Conservation (phyloP, 2,329 filamentous ascomycete genomes). For the Sphaerostilbella broomeana region DNA sequence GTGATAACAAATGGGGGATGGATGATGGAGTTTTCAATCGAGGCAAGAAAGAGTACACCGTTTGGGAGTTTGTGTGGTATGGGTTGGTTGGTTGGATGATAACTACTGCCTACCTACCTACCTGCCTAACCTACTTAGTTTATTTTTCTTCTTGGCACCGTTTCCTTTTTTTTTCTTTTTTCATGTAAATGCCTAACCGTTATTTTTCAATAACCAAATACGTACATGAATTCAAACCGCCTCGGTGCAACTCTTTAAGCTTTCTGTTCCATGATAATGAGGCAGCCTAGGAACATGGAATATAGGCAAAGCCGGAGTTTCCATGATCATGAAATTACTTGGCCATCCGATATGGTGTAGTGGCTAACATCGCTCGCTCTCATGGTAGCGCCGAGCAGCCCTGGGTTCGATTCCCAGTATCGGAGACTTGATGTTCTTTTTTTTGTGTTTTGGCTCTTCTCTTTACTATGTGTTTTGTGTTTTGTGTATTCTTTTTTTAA, state of each 20-base stretch:
- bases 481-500: too few species aligned
- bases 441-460: neutral
- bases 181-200: slow-evolving; percentile 14
- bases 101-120: too few species aligned
- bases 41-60: neutral
- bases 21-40: slow-evolving; percentile 8
- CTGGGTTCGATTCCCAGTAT: slow-evolving; percentile 16
- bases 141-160: too few species aligned
- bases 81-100: neutral
- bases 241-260: too few species aligned
- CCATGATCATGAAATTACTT: neutral
- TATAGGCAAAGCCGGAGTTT: neutral
- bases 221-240: neutral
- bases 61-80: neutral
- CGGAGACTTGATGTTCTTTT: slow-evolving; percentile 11
- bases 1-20: too few species aligned
- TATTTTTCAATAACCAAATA: slow-evolving; percentile 4
- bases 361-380: slow-evolving; percentile 32
- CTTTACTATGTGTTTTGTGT: too few species aligned
- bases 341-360: slow-evolving; percentile 30
- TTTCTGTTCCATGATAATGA: too few species aligned
- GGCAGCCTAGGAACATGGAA: too few species aligned
- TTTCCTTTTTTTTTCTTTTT: slow-evolving; percentile 6
- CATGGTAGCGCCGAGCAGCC: slow-evolving; percentile 16
- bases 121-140: too few species aligned